Percentiles rank a stretch among this genome's conserved stretches.
phyloP scores from a whole-genome alignment of 192 early-diverging fungal genomes.

The Entomortierella beljakovae region DNA sequence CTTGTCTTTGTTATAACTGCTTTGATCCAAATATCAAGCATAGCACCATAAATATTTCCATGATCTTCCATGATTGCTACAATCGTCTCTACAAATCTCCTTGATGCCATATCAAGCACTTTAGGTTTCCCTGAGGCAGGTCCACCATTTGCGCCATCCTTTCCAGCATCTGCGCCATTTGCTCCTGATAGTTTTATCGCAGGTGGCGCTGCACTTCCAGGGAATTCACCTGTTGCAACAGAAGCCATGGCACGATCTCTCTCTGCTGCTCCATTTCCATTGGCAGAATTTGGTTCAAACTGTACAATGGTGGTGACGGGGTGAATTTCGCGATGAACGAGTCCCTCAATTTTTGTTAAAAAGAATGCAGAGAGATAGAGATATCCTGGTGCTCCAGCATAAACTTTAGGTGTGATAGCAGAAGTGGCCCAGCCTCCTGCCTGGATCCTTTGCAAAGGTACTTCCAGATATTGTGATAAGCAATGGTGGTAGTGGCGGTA shows the following conservation, averaged over 20 bases:
- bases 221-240: conserved; percentile 43
- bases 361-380: conserved; percentile 61
- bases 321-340: conserved; percentile 61
- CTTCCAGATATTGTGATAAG: conserved; percentile 49
- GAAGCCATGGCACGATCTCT: conserved; percentile 35
- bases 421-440: conserved; percentile 45
- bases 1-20: conserved; percentile 61
- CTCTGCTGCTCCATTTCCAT: conserved; percentile 14
- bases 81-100: conserved; percentile 60
- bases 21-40: conserved; percentile 62
- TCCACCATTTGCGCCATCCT: conserved; percentile 21
- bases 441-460: conserved; percentile 33
- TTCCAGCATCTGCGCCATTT: conserved; percentile 21
- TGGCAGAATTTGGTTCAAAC: conserved; percentile 43
- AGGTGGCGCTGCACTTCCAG: conserved; percentile 31
- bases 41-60: conserved; percentile 59
- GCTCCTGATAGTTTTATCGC: conserved; percentile 19
- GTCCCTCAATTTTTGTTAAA: conserved; percentile 58
- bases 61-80: conserved; percentile 57
- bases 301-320: conserved; percentile 65
- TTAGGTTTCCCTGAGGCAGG: conserved; percentile 57
- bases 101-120: conserved; percentile 58
- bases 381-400: conserved; percentile 58
- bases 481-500: conserved; percentile 63
- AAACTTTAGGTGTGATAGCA: conserved; percentile 30